Evolutionary conservation across 345 rosid species (phyloP).

Genomic region (Corymbia maculata): DNA sequence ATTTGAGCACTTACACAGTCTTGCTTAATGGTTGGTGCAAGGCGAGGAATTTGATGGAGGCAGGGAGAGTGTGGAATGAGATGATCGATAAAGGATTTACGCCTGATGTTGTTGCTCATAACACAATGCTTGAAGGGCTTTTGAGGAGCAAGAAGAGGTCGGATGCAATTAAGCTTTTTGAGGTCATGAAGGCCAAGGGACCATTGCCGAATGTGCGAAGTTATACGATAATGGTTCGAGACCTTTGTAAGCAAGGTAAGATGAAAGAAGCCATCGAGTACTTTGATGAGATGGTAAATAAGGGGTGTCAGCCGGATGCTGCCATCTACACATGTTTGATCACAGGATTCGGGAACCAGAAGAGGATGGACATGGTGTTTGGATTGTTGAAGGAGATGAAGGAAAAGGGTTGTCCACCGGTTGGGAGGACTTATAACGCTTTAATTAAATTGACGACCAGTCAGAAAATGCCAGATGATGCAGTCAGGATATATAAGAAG

Average conservation of each 20-base stretch:
- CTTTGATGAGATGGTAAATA: constrained; percentile 67
- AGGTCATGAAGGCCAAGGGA: constrained; percentile 80
- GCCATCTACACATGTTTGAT: constrained; percentile 81
- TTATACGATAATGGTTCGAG: constrained; percentile 60
- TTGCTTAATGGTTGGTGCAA: constrained; percentile 80
- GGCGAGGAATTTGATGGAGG: constrained; percentile 80
- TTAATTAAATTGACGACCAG: constrained; percentile 67
- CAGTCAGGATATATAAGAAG: constrained; percentile 50
- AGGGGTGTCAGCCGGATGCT: constrained; percentile 52
- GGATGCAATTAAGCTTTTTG: constrained; percentile 71
- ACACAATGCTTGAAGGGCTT: constrained; percentile 77
- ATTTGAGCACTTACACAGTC: constrained; percentile 65
- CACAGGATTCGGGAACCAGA: constrained; percentile 70
- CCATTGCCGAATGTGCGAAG: constrained; percentile 63
- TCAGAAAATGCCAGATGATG: constrained; percentile 61
- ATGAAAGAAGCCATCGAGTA: constrained; percentile 66
- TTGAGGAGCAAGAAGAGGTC: constrained; percentile 55
- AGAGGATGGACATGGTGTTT: constrained; percentile 57
- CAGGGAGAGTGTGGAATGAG: constrained; percentile 81
- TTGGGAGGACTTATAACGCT: constrained; percentile 73
- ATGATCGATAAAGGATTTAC: constrained; percentile 76
- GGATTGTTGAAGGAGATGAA: constrained; percentile 73
- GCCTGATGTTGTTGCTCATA: constrained; percentile 66
- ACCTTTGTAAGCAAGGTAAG: constrained; percentile 62
- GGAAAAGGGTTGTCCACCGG: constrained; percentile 65